Base-by-base conservation (phyloP, 2,329 filamentous ascomycete genomes). In the Zasmidium cellare region DNA sequence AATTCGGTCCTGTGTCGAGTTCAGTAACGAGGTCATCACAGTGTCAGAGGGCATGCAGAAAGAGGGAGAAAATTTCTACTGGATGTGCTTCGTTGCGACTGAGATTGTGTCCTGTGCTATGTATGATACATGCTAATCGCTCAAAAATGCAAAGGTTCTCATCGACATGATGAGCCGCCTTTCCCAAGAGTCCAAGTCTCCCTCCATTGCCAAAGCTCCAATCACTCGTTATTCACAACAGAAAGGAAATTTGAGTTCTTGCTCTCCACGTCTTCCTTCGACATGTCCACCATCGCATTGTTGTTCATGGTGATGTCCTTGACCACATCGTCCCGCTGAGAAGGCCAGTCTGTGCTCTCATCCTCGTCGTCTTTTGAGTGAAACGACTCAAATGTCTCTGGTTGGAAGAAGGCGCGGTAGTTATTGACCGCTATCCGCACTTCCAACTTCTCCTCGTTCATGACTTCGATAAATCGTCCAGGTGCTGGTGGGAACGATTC, bases 301-400 rank as follows among this genome's bases (percentile, higher is more conserved):
- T 77, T 78, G 61, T 78, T 79, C 57, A 74, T 71, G 28, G 77
- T 70, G n/a, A 76, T 68, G 58, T 80, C 79, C 59, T 72, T 71
- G 1, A 73, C 69, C 23, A 66, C 67, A 48, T 74, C 71, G 24
- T 76, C 72, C 11, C 71, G 66, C 41, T 75, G 68, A 14, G 67
- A 66, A 1, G 73, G 71, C 12, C 73, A 73, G 3, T 71, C 57
- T 0, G 69, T 60, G 6, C 69, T 72, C 9, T 75, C 72, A 47
- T 69, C 67, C 14, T 72, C 66, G 12, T 74, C 72, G 2, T 69
- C 65, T 6, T 77, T 68, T 11, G 72, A 69, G 7, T 56, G 59
- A n/a, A 73, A 65, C 2, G 69, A 69, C 55, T 80, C 77, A 46
- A 75, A 72, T 49, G 73, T 77, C 46, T 72, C 67, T 6, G 68